Base-by-base conservation (phyloP, 805 yeast genomes). In the Spathaspora gorwiae region DNA sequence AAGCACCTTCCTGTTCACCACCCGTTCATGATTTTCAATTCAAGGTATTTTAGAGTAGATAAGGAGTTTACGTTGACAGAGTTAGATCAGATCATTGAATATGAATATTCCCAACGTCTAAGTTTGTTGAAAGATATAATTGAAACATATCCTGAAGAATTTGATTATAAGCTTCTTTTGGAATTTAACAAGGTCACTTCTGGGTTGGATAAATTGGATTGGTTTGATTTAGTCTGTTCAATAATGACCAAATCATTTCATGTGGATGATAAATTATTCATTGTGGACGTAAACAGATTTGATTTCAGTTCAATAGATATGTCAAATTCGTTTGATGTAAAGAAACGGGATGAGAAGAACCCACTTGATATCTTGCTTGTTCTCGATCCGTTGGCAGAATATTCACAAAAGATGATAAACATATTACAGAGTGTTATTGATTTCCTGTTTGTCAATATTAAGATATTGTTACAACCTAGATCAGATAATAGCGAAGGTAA, bases 331-430 rank as follows among this genome's bases (percentile, higher is more conserved):
- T 47, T 69, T 30, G 59, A 54, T 32, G 44, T 67, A 10, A 37
- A 49, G 0, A 55, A 53, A 8, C 49, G 53, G 48, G 47, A 51
- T 7, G 51, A 51, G 1, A 47, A 52, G 0, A 45, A 57, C 2
- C 70, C 75, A 30, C 58, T 89, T 15, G 84, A 84, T 48, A 55
- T 90, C 5, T 61, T 78, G 5, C 66, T 86, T 0, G 62, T 86
- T 1, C 55, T 87, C 35, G 90, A 94, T 59, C 97, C 98, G 1
- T 61, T 81, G 1, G 76, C 78, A 47, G 90, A 85, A 52, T 54
- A 66, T 12, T 76, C 95, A 0, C 98, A 88, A 55, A 78, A 76
- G 40, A 55, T 81, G 7, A 53, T 84, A 0, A 66, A 84, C 0
- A 58, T 85, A 13, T 56, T 64, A 3, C 53, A 60, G 3, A 52